These are phyloP conservation scores for Lachancea meyersii DNA, from an alignment of 805 yeast species.

Conservation along the genomic window DNA sequence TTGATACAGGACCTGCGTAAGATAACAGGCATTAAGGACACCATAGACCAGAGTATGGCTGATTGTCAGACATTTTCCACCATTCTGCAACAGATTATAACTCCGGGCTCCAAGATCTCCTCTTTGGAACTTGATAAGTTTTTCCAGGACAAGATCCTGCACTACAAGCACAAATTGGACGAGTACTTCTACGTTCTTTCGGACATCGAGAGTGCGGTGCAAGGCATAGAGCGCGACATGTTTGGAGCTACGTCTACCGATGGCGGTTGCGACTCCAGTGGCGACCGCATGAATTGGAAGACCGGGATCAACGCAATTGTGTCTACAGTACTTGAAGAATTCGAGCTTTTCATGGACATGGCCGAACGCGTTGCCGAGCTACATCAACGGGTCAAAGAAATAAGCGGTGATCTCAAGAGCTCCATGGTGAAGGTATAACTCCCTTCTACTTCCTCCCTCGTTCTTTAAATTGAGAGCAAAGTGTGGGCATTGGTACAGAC, in stretches of 20 bases:
- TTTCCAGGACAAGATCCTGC: constrained; percentile 39
- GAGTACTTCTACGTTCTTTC: constrained; percentile 41
- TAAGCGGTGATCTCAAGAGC: constrained; percentile 9
- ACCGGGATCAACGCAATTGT: constrained; percentile 45
- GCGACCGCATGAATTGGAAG: constrained; percentile 22
- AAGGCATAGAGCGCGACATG: constrained; percentile 50
- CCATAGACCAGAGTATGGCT: constrained; percentile 34
- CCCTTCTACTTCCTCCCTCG: too few relatives aligned
- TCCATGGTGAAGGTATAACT: constrained; percentile 5
- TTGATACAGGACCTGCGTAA: constrained; percentile 43
- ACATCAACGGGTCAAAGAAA: constrained; percentile 46
- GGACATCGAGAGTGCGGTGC: constrained; percentile 57
- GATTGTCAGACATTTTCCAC: constrained; percentile 51
- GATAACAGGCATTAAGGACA: constrained; percentile 40
- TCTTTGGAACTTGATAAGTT: constrained; percentile 52
- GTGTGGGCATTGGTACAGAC: too few relatives aligned
- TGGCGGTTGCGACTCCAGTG: constrained; percentile 13
- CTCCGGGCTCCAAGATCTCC: constrained; percentile 52
- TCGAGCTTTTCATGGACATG: constrained; percentile 63
- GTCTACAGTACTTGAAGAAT: constrained; percentile 61
- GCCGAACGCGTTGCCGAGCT: constrained; percentile 69
- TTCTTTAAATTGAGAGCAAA: too few relatives aligned
- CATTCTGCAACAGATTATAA: constrained; percentile 43
- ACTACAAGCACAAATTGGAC: constrained; percentile 39
- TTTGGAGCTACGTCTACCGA: constrained; percentile 20